Percentiles rank a stretch among this genome's conserved stretches.
phyloP scores from a whole-genome alignment of 1,284 basidiomycete species.

The Ganoderma lingzhi region DNA sequence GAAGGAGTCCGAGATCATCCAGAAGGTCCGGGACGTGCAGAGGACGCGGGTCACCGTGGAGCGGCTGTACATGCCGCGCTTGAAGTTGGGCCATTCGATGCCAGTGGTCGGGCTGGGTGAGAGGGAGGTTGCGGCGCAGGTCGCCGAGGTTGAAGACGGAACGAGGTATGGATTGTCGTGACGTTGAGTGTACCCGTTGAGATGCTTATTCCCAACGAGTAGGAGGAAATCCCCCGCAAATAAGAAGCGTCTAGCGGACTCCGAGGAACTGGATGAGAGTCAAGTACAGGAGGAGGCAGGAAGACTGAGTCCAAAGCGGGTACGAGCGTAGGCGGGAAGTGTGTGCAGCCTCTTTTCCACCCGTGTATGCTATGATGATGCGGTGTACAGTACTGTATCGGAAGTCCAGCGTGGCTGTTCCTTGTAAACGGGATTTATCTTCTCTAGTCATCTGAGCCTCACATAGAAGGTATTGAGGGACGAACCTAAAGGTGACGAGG shows the following conservation, averaged over 20 bases:
- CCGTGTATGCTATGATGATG: too few species aligned
- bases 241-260: background rate
- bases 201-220: background rate
- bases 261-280: background rate
- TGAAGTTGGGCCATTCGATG: background rate
- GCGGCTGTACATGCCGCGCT: background rate
- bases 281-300: background rate
- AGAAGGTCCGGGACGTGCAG: conserved; percentile 1
- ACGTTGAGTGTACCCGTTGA: background rate
- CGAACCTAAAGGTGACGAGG: too few species aligned
- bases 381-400: too few species aligned
- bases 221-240: background rate
- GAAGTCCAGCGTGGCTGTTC: too few species aligned
- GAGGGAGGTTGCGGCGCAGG: too few species aligned
- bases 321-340: background rate
- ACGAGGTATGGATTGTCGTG: background rate
- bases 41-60: background rate
- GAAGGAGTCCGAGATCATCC: background rate
- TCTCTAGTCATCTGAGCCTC: too few species aligned
- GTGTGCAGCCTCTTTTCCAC: too few species aligned
- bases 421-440: too few species aligned
- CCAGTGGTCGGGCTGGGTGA: background rate
- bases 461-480: too few species aligned
- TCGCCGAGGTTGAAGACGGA: background rate
- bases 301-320: background rate